Percentiles rank a stretch among this genome's conserved stretches.
Conservation (phyloP, 257 asterid genomes). For the Capsicum baccatum region DNA sequence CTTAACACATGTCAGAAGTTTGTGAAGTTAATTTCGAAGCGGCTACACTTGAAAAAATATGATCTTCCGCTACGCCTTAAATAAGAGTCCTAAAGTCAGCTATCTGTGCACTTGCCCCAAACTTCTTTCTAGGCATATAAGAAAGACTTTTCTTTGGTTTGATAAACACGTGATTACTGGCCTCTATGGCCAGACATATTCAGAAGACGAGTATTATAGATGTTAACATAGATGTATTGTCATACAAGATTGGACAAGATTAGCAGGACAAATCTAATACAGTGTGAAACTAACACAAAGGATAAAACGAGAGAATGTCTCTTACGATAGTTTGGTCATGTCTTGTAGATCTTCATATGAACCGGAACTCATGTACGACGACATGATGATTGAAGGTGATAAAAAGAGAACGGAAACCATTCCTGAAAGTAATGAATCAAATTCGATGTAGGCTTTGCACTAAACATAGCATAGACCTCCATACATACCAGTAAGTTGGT, state of each 20-base stretch:
- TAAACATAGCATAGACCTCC: not conserved
- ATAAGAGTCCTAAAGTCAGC: not conserved
- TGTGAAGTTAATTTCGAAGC: not conserved
- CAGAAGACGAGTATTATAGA: not conserved
- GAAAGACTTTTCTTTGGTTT: not conserved
- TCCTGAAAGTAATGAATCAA: not conserved
- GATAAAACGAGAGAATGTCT: constrained; percentile 11
- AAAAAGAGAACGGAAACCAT: not conserved
- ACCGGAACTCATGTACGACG: not conserved
- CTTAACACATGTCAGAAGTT: not conserved
- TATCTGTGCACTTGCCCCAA: not conserved
- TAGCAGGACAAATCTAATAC: not conserved
- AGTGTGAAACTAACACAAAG: not conserved
- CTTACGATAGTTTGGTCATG: not conserved
- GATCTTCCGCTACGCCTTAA: not conserved
- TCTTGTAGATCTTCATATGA: not conserved
- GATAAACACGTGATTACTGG: not conserved
- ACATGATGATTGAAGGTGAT: not conserved
- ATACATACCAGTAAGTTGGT: not conserved
- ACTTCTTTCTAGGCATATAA: not conserved
- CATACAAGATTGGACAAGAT: constrained; percentile 8
- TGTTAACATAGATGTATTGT: not conserved
- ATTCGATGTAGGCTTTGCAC: not conserved
- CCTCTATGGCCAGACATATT: not conserved
- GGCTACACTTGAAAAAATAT: not conserved